phyloP scores from a whole-genome alignment of 169 alveolate genomes.

The Eimeria maxima region DNA sequence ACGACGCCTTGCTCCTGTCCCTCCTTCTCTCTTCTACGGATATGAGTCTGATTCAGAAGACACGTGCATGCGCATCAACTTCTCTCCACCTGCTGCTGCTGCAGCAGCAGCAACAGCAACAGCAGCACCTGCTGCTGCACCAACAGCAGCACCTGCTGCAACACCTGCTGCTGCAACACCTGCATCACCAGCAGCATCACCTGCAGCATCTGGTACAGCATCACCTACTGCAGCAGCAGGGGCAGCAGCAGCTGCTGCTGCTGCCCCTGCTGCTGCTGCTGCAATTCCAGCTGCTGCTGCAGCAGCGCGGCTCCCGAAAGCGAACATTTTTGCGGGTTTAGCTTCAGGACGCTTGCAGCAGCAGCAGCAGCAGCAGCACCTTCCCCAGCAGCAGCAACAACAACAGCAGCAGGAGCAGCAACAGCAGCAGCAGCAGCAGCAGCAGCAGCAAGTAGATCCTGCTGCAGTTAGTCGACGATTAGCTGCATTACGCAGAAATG shows the following conservation, averaged over 20 bases:
- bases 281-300: background rate
- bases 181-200: background rate
- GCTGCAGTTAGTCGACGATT: background rate
- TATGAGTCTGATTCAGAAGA: background rate
- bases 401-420: background rate
- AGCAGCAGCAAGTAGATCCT: background rate
- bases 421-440: background rate
- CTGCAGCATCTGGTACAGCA: background rate
- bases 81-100: background rate
- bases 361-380: background rate
- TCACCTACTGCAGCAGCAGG: background rate
- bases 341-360: background rate
- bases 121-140: background rate
- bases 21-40: conserved; percentile 1
- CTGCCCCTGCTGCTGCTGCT: background rate
- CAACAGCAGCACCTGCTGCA: background rate
- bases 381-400: background rate
- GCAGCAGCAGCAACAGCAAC: conserved; percentile 23
- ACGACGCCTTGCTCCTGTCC: background rate
- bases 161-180: background rate
- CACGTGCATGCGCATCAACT: background rate
- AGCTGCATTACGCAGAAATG: conserved; percentile 21
- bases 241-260: background rate
- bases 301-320: background rate
- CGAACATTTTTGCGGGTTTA: background rate